Evolutionary conservation across 345 rosid genomes (phyloP).

Genomic region (Camelina laxa): DNA sequence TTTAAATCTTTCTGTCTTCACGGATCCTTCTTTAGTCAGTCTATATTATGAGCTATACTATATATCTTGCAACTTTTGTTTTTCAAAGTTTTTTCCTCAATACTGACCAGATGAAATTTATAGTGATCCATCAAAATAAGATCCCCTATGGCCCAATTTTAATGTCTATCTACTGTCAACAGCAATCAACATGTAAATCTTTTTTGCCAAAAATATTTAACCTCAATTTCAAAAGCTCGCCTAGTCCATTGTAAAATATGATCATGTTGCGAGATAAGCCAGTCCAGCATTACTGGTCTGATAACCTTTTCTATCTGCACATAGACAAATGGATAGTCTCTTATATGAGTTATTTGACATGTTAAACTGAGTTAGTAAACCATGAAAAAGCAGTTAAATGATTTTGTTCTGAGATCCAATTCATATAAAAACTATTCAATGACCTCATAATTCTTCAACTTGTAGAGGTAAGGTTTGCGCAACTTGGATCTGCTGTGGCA

Average conservation of each 20-base stretch:
- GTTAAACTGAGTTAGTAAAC: constrained; percentile 5
- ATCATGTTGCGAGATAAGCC: constrained; percentile 91
- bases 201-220: constrained; percentile 36
- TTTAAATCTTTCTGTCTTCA: constrained; percentile 16
- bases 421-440: constrained; percentile 15
- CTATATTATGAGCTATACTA: constrained; percentile 1
- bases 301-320: constrained; percentile 78
- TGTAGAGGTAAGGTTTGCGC: constrained; percentile 45
- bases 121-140: constrained; percentile 8
- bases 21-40: constrained; percentile 7
- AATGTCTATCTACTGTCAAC: constrained; percentile 27
- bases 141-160: constrained; percentile 6
- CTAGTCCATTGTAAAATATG: constrained; percentile 93
- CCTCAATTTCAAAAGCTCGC: constrained; percentile 95
- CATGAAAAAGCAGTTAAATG: constrained; percentile 22
- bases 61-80: background rate
- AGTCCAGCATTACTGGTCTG: constrained; percentile 83
- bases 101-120: constrained; percentile 22
- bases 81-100: background rate
- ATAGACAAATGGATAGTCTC: constrained; percentile 15
- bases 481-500: constrained; percentile 52
- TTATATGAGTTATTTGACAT: constrained; percentile 19
- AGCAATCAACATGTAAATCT: constrained; percentile 8
- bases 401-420: constrained; percentile 13
- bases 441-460: constrained; percentile 76